Base-by-base conservation (phyloP, 345 rosid species). In the Firmiana major region DNA sequence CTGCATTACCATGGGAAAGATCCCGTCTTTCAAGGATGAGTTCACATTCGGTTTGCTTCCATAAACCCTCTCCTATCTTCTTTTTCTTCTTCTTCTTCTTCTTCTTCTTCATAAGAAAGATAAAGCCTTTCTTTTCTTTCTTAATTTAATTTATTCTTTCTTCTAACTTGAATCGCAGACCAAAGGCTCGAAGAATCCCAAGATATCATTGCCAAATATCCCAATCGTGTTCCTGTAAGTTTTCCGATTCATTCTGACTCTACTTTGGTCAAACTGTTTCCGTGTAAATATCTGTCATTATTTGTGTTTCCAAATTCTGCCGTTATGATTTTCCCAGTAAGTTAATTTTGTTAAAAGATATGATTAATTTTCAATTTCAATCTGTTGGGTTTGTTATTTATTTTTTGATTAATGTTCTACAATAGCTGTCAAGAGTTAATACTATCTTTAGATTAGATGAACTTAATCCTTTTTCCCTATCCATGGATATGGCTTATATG, bases 211-310 rank as follows among this genome's bases (percentile, higher is more conserved):
- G 88, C 87, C 63, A 85, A 85, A 45, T 87, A 90, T 73, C 85
- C 91, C 54, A 83, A 85, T 77, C 89, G 94, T 31, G 86, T 90
- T 26, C 94, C 94, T n/a, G 94, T 90, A 75, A 86, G 88, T 75
- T 45, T 43, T 63, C 28, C 53, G 51, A 12, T 42, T 66, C 31
- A 13, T 7, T 42, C 42, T 22, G 31, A 66, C 31, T 42, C 42
- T 42, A 38, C 3, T 38, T 71, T 31, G 63, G 63, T 72, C 53
- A 57, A 59, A 17, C n/a, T 1, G 9, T 22, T 24, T 24, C 6
- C 15, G 16, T 58, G 0, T 22, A 10, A 24, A 58, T 58, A 22
- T 58, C 31, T 1, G 1, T 24, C 1, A 10, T 58, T 22, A 3
- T 58, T 58, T 7, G 42, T 26, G 40, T 46, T 69, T 16, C 57